A percentile compares a stretch with the other conserved stretches of the same genome.
Evolutionary conservation across 306 rosid species (phyloP).

Genomic region (Ceratonia siliqua): DNA sequence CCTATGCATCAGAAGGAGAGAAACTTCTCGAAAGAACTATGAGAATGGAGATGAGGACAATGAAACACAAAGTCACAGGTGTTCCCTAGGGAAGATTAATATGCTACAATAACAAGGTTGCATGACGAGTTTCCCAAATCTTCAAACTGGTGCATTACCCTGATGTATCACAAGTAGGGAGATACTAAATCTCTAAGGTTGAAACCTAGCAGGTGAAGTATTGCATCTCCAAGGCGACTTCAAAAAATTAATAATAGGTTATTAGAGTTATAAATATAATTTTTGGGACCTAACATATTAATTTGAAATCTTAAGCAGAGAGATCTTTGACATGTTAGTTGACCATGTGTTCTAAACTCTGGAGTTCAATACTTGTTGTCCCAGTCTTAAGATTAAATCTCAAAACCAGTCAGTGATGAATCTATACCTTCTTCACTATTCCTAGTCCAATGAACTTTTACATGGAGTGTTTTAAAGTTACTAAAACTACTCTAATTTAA

Average conservation of each 20-base stretch:
- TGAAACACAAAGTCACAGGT: not conserved
- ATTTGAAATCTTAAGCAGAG: not conserved
- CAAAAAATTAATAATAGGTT: not conserved
- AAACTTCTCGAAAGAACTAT: not conserved
- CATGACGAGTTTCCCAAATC: not conserved
- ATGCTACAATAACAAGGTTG: not conserved
- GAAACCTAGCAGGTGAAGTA: not conserved
- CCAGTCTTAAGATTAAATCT: not conserved
- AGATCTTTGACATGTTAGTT: slow-evolving; percentile 11
- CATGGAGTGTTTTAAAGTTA: not conserved
- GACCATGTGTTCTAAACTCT: slow-evolving; percentile 1
- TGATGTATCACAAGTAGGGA: not conserved
- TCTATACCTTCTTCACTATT: not conserved
- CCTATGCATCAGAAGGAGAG: not conserved
- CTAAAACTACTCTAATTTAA: not conserved
- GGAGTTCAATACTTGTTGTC: not conserved
- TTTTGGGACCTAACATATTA: not conserved
- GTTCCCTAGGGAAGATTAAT: not conserved
- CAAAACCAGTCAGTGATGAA: not conserved
- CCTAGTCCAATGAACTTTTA: slow-evolving; percentile 14
- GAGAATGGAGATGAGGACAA: not conserved
- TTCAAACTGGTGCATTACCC: not conserved
- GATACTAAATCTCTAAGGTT: not conserved
- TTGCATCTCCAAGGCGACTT: not conserved
- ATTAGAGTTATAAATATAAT: not conserved